Evolutionary conservation across 176 grass and related monocot genomes (phyloP).

Genomic region (Phragmites australis): DNA sequence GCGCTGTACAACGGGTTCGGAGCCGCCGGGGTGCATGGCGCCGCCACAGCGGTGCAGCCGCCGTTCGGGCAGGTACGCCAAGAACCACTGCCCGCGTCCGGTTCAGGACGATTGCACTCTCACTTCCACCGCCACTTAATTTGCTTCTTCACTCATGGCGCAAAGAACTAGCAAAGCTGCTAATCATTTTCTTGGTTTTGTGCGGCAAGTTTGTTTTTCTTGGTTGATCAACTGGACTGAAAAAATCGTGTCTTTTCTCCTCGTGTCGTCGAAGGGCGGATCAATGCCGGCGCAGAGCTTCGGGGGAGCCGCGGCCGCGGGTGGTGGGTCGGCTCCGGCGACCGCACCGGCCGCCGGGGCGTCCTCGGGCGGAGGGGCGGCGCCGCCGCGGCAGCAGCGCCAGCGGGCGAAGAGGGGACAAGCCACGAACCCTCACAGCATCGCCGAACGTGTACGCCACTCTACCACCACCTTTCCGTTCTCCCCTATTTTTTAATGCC

Average conservation of each 20-base stretch:
- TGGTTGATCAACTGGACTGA: slow-evolving; percentile 7
- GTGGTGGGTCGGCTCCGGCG: slow-evolving; percentile 22
- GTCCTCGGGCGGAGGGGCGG: slow-evolving; percentile 41
- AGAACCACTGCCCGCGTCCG: background rate
- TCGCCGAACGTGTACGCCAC: slow-evolving; percentile 82
- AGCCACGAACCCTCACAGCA: slow-evolving; percentile 88
- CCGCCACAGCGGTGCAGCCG: slow-evolving; percentile 25
- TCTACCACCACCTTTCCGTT: slow-evolving; percentile 37
- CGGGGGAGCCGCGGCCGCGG: slow-evolving; percentile 26
- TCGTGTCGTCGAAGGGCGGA: slow-evolving; percentile 45
- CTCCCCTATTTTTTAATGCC: slow-evolving; percentile 20
- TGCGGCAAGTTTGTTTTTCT: background rate
- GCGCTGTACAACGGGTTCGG: slow-evolving; percentile 50
- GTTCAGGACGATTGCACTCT: background rate
- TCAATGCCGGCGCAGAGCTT: slow-evolving; percentile 70
- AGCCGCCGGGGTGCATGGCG: slow-evolving; percentile 35
- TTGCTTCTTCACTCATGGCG: background rate
- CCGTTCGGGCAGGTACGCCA: slow-evolving; percentile 49
- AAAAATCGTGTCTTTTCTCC: background rate
- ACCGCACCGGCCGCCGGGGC: slow-evolving; percentile 4
- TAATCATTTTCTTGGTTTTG: background rate
- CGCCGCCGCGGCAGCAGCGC: slow-evolving; percentile 66
- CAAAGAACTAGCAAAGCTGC: background rate
- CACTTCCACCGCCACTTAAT: background rate
- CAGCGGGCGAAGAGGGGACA: slow-evolving; percentile 70